Evolutionary conservation across 2,329 filamentous ascomycete species (phyloP).

Genomic region (Beauveria bassiana): DNA sequence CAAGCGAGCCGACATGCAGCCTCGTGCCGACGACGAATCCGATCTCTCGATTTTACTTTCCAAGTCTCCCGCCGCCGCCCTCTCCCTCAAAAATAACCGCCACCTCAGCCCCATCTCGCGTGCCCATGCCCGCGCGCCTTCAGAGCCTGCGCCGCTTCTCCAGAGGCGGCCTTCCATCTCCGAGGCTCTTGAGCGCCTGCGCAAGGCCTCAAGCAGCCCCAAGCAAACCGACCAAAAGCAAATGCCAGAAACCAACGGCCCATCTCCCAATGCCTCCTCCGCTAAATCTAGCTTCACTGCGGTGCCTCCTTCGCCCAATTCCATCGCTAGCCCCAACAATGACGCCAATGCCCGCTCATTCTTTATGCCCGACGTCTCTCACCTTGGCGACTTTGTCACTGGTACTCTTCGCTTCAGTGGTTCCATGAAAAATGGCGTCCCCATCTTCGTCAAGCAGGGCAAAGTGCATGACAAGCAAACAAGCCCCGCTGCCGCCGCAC

Average conservation of each 20-base stretch:
- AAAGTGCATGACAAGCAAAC: slow-evolving; percentile 38
- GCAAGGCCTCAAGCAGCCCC: slow-evolving; percentile 28
- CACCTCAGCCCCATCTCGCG: slow-evolving; percentile 32
- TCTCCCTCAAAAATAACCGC: slow-evolving; percentile 23
- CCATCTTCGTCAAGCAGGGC: slow-evolving; percentile 48
- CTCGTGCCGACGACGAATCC: slow-evolving; percentile 45
- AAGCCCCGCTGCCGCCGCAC: slow-evolving; percentile 26
- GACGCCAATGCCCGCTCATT: slow-evolving; percentile 43
- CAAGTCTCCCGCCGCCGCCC: slow-evolving; percentile 28
- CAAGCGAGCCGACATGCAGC: slow-evolving; percentile 43
- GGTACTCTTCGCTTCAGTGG: slow-evolving; percentile 45
- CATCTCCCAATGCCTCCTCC: slow-evolving; percentile 30
- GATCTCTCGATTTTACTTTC: slow-evolving; percentile 39
- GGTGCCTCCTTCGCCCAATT: slow-evolving; percentile 31
- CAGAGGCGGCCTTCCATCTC: slow-evolving; percentile 25
- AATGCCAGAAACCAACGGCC: slow-evolving; percentile 19
- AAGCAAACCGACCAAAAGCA: slow-evolving; percentile 18
- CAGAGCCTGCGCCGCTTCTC: slow-evolving; percentile 18
- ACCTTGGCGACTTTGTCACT: slow-evolving; percentile 50
- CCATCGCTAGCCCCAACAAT: slow-evolving; percentile 26
- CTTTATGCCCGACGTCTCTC: slow-evolving; percentile 45
- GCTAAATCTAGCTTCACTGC: slow-evolving; percentile 34
- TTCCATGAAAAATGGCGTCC: slow-evolving; percentile 44
- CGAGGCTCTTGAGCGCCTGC: slow-evolving; percentile 27
- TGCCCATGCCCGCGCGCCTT: slow-evolving; percentile 24